Base-by-base conservation (phyloP, 257 asterid genomes). In the Fraxinus cuspidata region DNA sequence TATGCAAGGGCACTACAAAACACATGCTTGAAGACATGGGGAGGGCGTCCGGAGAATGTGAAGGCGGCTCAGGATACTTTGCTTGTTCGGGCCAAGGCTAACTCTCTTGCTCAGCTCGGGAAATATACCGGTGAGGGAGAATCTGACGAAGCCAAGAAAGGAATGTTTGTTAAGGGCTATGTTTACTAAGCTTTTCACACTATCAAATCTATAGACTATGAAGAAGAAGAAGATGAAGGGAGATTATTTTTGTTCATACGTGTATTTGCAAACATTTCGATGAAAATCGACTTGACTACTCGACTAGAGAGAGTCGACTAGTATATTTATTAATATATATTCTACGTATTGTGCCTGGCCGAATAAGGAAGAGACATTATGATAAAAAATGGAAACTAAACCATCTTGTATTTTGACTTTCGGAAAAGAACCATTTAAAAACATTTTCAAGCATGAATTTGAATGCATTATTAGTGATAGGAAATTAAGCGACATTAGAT, bases 51-150 rank as follows among this genome's bases (percentile, higher is more conserved):
- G 1, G 79, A 77, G 75, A 81, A 78, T 25, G 77, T 73, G 58
- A 73, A 73, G 80, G 82, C 73, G 8, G 77, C 82, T 40, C 77
- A 73, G 31, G 77, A 77, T 32, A 15, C 15, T 58, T 25, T 78
- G 47, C 82, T 81, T 0, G 29, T 73, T 21, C 47, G 85, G 0
- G 80, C 77, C 21, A 78, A 81, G 77, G 79, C 79, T 31, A 78
- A 81, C 71, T 78, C 85, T 28, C 44, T 81, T 63, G 80, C 82
- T 74, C 82, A 81, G 32, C 85, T 78, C 2, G 77, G 85, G n/a
- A 88, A 86, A 68, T 86, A 88, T 88, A 83, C 89, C 0, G 89
- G 88, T 0, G 90, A 86, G 76, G 85, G 82, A 4, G 84, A 81
- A 29, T 77, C 85, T 2, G 82, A 73, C 0, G 79, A 81, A 38